These are phyloP conservation scores for Fusarium chaquense DNA, from an alignment of 2,329 filamentous ascomycete species.

Conservation along the genomic window DNA sequence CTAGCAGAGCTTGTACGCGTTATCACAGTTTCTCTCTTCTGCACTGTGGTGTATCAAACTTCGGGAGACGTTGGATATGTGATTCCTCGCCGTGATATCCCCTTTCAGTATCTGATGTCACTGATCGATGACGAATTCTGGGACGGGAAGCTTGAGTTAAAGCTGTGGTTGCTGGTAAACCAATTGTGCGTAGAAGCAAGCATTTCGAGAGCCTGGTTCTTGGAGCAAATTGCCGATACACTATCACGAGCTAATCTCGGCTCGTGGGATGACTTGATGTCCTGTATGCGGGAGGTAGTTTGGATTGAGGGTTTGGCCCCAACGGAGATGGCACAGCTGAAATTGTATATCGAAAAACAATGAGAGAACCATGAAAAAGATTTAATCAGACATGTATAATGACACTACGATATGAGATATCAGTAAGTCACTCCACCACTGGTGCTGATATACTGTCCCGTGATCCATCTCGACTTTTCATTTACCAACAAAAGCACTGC, in stretches of 20 bases:
- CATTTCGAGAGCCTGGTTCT: slow-evolving; percentile 11
- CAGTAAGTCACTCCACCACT: slow-evolving; percentile 17
- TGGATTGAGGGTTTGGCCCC: slow-evolving; percentile 29
- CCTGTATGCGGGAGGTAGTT: slow-evolving; percentile 5
- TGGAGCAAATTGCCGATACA: slow-evolving; percentile 11
- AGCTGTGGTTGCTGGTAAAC: slow-evolving; percentile 33
- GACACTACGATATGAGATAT: not conserved
- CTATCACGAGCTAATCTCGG: not conserved
- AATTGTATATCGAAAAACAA: slow-evolving; percentile 10
- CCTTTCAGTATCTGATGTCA: not conserved
- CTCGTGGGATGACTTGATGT: slow-evolving; percentile 21
- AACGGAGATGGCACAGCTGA: slow-evolving; percentile 25
- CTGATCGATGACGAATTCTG: not conserved
- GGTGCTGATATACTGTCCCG: slow-evolving; percentile 24
- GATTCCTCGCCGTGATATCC: not conserved
- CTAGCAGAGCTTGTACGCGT: slow-evolving; percentile 34
- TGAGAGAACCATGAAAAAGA: not conserved
- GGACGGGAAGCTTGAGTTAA: slow-evolving; percentile 10
- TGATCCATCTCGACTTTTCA: slow-evolving; percentile 35
- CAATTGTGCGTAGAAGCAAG: slow-evolving; percentile 17
- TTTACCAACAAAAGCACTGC: slow-evolving; percentile 37
- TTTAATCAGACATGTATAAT: not conserved
- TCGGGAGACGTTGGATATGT: slow-evolving; percentile 28
- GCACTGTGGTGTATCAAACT: slow-evolving; percentile 23
- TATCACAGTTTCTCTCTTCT: slow-evolving; percentile 13